Evolutionary conservation across 305 asterid genomes (phyloP).

Genomic region (Fraxinus sp.): DNA sequence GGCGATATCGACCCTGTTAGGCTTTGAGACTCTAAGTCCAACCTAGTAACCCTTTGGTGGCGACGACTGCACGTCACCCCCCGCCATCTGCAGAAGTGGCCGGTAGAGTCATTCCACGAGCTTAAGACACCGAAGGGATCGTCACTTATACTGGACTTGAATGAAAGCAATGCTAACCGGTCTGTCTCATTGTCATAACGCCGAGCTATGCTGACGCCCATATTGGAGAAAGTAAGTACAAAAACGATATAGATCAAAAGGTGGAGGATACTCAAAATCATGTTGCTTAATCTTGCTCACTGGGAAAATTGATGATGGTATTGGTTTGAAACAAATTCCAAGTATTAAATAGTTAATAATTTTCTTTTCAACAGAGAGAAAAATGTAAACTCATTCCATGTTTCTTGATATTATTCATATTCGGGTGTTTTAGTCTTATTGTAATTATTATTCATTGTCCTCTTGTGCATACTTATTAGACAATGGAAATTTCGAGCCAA

Average conservation of each 20-base stretch:
- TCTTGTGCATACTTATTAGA: background rate
- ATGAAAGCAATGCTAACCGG: conserved; percentile 19
- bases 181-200: conserved; percentile 13
- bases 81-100: conserved; percentile 27
- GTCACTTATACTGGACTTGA: conserved; percentile 2
- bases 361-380: background rate
- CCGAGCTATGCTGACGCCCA: background rate
- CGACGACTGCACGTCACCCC: conserved; percentile 25
- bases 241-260: background rate
- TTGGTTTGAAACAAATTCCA: background rate
- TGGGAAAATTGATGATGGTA: background rate
- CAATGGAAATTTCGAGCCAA: background rate
- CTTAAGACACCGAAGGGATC: conserved; percentile 22
- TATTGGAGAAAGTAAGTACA: background rate
- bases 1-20: conserved; percentile 22
- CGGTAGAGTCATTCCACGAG: conserved; percentile 24
- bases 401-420: background rate
- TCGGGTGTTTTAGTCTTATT: background rate
- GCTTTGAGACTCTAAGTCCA: conserved; percentile 13
- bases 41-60: conserved; percentile 12
- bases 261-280: background rate
- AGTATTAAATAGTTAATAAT: background rate
- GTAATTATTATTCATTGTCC: background rate
- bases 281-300: background rate
- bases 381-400: background rate